These are phyloP conservation scores for Noccaea bulbosa DNA, from an alignment of 345 rosid genomes.

Conservation along the genomic window DNA sequence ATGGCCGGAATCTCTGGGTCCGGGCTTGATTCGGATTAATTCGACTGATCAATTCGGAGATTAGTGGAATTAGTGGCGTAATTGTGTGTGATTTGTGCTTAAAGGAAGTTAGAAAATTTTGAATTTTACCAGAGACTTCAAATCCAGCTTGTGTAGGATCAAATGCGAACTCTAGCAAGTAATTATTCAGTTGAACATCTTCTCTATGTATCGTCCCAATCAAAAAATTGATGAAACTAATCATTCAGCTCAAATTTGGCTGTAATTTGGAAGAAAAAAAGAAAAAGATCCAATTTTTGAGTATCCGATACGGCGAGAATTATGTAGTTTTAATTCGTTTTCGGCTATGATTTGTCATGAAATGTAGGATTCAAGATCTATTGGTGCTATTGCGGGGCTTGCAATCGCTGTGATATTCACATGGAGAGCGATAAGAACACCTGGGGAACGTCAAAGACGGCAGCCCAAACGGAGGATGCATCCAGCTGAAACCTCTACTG, in stretches of 20 bases:
- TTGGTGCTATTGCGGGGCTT: slow-evolving; percentile 94
- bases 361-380: slow-evolving; percentile 78
- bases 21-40: not conserved
- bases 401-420: slow-evolving; percentile 89
- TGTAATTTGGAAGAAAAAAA: not conserved
- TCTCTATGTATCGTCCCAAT: not conserved
- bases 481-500: slow-evolving; percentile 52
- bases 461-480: slow-evolving; percentile 72
- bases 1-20: not conserved
- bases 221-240: not conserved
- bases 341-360: not conserved
- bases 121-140: not conserved
- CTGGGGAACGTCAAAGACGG: slow-evolving; percentile 69
- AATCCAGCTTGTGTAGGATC: not conserved
- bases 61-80: not conserved
- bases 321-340: slow-evolving; percentile 5
- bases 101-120: not conserved
- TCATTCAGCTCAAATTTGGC: not conserved
- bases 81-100: not conserved
- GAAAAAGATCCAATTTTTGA: not conserved
- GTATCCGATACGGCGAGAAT: not conserved
- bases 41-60: not conserved
- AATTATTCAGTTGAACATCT: not conserved
- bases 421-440: slow-evolving; percentile 78
- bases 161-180: not conserved